Evolutionary conservation across 2,329 filamentous ascomycete species (phyloP), one percentile per base, ranked within the genome.

Genomic region (Fusarium foetens): DNA sequence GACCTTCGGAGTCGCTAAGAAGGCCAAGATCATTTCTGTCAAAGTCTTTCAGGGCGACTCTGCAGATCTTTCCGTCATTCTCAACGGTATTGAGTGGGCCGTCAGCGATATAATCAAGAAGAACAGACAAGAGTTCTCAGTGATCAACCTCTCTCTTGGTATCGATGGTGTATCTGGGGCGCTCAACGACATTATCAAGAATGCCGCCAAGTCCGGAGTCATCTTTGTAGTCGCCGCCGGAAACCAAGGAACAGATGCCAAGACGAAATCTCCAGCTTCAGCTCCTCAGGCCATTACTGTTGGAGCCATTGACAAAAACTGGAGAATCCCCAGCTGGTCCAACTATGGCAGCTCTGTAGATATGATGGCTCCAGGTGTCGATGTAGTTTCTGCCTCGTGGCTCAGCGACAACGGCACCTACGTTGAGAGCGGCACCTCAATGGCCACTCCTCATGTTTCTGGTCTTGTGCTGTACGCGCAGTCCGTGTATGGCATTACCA

Each of bases 391-490:
- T 43, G 79, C 88, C 17, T 89, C 85, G 82, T 84, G 81, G 71
- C 80, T 83, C 57, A 76, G 78, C 75, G 82, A 77, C 55, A 81
- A 76, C 17, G 83, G 86, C 42, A 85, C 79, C 35, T 82, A 82
- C 63, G 82, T 77, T 45, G 84, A 89, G 75, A 86, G 83, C 11
- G 90, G 90, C 21, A 92, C 90, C 7, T 89, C 86, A 17, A 91
- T 91, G 89, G 88, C 90, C 11, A 81, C 84, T 3, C 90, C 90
- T 3, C 89, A 91, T 74, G 83, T 92, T 61, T 83, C 87, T 39
- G 90, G 90, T 29, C 81, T 92, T 23, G 88, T 74, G n/a, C 78
- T 83, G 17, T 85, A 85, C 76, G 79, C 82, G 41, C 80, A 90
- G 60, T 82, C 82, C 10, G 80, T 88, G 9, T 80, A 86, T 63